phyloP scores from a whole-genome alignment of 2,329 filamentous ascomycete species.

The Diplodia scrobiculata region DNA sequence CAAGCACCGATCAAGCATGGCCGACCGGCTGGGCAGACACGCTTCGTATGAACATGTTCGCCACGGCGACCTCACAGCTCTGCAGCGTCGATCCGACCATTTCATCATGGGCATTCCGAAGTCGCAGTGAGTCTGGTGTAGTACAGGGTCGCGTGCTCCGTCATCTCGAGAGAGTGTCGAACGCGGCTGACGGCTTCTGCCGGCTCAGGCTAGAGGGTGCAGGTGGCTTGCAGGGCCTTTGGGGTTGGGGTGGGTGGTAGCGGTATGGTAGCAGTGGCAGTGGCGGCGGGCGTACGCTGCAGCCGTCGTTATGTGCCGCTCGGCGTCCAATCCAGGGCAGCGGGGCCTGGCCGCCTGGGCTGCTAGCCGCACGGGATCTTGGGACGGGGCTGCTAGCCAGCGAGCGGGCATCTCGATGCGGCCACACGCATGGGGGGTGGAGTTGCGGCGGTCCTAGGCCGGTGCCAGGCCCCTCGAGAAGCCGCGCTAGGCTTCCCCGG shows the following conservation, averaged over 20 bases:
- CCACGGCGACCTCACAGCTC: conserved; percentile 3
- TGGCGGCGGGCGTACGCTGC: background rate
- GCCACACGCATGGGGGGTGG: background rate
- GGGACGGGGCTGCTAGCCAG: background rate
- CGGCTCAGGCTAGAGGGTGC: background rate
- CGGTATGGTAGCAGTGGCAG: too few relatives aligned
- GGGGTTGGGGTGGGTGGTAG: background rate
- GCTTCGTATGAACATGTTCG: background rate
- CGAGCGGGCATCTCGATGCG: conserved; percentile 7
- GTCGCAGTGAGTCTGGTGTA: too few relatives aligned
- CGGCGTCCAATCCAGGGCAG: too few relatives aligned
- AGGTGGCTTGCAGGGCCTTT: too few relatives aligned
- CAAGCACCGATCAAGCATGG: conserved; percentile 11
- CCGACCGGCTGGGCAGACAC: background rate
- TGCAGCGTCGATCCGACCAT: background rate
- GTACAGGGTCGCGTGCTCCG: background rate
- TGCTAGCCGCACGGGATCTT: background rate
- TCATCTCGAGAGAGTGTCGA: background rate
- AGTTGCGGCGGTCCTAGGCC: conserved; percentile 7
- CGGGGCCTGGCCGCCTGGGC: background rate
- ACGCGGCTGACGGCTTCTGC: background rate
- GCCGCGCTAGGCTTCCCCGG: background rate
- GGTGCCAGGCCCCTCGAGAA: background rate
- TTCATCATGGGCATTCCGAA: background rate
- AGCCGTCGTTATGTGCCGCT: background rate